Base-by-base conservation (phyloP, 768 basidiomycete species). In the Leucosporidium scottii region DNA sequence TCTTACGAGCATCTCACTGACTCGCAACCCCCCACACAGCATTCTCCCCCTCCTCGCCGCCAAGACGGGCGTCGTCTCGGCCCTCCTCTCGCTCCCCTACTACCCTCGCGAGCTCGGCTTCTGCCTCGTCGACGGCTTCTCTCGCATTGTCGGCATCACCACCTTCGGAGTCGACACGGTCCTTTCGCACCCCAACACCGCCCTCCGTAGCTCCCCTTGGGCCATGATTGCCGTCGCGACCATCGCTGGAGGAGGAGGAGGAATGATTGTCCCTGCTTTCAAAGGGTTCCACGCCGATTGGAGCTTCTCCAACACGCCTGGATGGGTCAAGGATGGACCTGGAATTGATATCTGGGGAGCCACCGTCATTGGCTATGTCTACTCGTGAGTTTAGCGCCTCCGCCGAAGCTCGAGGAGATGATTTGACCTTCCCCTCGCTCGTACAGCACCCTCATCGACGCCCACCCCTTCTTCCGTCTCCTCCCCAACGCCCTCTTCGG, bases 141-240 rank as follows among this genome's bases (percentile, higher is more conserved):
- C 64, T 10, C 72, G 72, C 66, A 66, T 68, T 58, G 61, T 65
- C 59, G 72, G 72, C 51, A 73, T 73, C 68, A 68, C 72, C 2
- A 70, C 69, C 59, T 61, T 73, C 53, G 72, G 72, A 21, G 72
- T 73, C 59, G 72, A 73, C 69, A 51, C 64, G n/a, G 69, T 70
- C 61, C 61, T 67, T 49, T 1, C 66, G 23, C 72, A 73, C 68
- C 66, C 69, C 21, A 60, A 70, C 63, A n/a, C 59, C 4, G 72
- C 63, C 51, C 62, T 70, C 2, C 66, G 66, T 27, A 47, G 30
- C 31, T 64, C 62, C 13, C 66, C 68, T 17, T 70, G 68, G 69
- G 65, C 72, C 20, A 73, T 73, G 66, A 39, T 73, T 30, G 48
- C 66, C 47, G 59, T 64, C 28, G 72, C 67, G 17, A 64, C 67